Base-by-base conservation (phyloP, 768 basidiomycete genomes). In the Suillus variegatus region DNA sequence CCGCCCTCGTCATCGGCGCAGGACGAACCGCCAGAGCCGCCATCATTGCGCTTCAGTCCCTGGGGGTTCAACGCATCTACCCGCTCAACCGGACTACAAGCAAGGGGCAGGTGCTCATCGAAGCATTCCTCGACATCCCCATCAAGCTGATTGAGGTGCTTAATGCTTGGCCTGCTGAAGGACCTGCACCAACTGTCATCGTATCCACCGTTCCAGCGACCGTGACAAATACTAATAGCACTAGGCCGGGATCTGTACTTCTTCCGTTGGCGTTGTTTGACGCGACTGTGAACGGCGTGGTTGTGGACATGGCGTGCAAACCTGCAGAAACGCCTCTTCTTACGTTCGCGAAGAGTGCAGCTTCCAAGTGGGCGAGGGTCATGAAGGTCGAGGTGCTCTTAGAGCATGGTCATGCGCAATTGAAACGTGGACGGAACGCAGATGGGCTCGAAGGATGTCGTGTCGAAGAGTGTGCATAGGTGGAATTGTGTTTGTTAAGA, bases 1-100 rank as follows among this genome's bases (percentile, higher is more conserved):
- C 87, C 0, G 92, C 85, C 22, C 83, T 99, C 64, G 90, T 99
- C 63, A 93, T 99, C 66, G 97, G 97, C 3, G 96, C 95, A 2
- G 97, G 97, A 8, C 97, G 97, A 2, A 97, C 97, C 0, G 89
- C 93, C 20, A 92, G 97, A 20, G 97, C 97, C 0, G 97, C 97
- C 1, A 87, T 99, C 67, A 97, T 95, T 73, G 95, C 97, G 3
- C 78, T 98, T 56, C 85, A 91, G 68, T 79, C 79, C 36, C 80
- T 96, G 2, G 88, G 89, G 7, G 84, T 90, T 44, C 78, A 83
- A 60, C 82, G 79, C 6, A 90, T 98, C 69, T 95, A 94, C 76
- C 74, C 99, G 22, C 94, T 84, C 81, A 99, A 99, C 78, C 86
- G 97, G 55, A 98, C 97, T 0, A 75, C 72, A 20, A 79, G 74